Percentiles rank a stretch among this genome's conserved stretches.
Evolutionary conservation across 192 early-diverging fungal species (phyloP).

Genomic region (Coemansia sp.): DNA sequence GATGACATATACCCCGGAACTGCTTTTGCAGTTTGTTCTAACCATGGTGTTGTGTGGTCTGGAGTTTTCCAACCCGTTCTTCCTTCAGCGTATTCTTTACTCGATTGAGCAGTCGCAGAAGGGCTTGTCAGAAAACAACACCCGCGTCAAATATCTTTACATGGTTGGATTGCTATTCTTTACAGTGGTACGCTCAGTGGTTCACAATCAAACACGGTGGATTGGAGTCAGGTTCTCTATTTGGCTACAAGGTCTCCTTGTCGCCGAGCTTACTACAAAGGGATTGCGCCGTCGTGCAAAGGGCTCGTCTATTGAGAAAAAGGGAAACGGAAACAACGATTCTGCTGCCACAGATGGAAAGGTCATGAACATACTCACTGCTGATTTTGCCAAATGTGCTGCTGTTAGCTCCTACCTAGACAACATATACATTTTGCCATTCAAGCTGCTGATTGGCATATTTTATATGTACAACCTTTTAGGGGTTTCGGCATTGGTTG

Average conservation of each 20-base stretch:
- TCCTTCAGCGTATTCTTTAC: constrained; percentile 59
- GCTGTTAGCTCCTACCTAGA: not conserved
- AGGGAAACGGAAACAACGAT: not conserved
- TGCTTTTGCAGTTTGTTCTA: constrained; percentile 44
- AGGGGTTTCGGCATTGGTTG: constrained; percentile 73
- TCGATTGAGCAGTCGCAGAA: constrained; percentile 49
- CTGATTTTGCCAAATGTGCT: not conserved
- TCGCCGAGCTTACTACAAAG: not conserved
- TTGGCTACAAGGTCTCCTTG: not conserved
- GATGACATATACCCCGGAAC: constrained; percentile 44
- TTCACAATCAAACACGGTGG: constrained; percentile 59
- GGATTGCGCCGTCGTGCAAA: not conserved
- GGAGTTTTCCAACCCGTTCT: constrained; percentile 59
- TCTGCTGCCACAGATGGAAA: not conserved
- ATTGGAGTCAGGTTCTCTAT: constrained; percentile 42
- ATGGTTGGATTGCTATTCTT: constrained; percentile 62
- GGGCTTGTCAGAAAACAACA: not conserved
- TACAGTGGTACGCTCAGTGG: constrained; percentile 40
- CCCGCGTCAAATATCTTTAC: constrained; percentile 56
- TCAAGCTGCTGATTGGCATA: constrained; percentile 63
- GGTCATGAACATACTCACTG: not conserved
- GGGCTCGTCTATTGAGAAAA: not conserved
- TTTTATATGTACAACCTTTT: constrained; percentile 67
- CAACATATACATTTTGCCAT: constrained; percentile 59
- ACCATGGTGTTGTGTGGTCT: constrained; percentile 29